Evolutionary conservation across 176 grass and related monocot species (phyloP).

Genomic region (Oryza nivara): DNA sequence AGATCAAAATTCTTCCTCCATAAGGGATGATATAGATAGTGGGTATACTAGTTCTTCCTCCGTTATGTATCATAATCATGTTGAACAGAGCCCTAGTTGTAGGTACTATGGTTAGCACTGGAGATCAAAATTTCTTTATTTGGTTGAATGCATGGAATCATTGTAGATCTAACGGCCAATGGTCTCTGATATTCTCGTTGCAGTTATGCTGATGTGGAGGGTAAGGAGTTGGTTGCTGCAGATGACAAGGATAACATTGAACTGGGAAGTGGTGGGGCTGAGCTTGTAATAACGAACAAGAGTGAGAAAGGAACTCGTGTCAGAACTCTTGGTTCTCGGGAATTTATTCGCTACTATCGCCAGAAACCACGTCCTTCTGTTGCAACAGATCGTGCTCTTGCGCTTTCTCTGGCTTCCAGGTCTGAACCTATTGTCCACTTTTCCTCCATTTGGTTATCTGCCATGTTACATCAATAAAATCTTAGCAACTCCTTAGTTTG

Average conservation of each 20-base stretch:
- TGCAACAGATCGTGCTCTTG: constrained; percentile 61
- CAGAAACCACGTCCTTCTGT: constrained; percentile 86
- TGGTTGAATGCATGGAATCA: neutral
- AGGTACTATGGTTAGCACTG: neutral
- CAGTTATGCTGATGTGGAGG: constrained; percentile 83
- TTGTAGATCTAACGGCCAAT: neutral
- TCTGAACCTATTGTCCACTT: neutral
- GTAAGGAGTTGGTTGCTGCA: constrained; percentile 67
- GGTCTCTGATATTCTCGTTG: constrained; percentile 1
- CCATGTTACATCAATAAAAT: neutral
- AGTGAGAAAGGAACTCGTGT: constrained; percentile 58
- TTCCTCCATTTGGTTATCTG: neutral
- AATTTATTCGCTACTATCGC: constrained; percentile 87
- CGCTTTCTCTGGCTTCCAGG: constrained; percentile 84
- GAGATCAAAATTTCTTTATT: neutral
- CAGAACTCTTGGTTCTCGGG: constrained; percentile 72
- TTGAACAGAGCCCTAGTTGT: neutral
- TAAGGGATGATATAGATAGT: neutral
- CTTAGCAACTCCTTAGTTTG: neutral
- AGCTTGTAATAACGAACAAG: constrained; percentile 80
- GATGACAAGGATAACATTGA: constrained; percentile 57
- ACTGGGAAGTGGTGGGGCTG: constrained; percentile 78
- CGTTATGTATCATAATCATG: neutral
- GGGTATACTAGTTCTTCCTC: neutral
- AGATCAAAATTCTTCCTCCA: neutral